These are phyloP conservation scores for Crithidia sp. DNA, from an alignment of 208 protist genomes.

Conservation along the genomic window DNA sequence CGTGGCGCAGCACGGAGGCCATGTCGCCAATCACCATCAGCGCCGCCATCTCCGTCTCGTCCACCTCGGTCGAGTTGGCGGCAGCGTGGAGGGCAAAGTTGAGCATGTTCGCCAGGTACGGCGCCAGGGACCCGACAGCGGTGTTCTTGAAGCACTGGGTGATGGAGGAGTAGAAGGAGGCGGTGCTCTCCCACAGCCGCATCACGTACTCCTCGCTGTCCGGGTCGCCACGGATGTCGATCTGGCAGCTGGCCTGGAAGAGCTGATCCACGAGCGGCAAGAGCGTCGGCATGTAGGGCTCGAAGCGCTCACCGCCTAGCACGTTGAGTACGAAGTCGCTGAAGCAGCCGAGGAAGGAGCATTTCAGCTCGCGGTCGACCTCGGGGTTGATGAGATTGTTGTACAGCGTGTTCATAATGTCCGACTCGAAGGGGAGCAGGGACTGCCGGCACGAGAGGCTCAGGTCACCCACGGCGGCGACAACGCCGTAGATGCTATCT, in stretches of 20 bases:
- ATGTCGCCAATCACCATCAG: slow-evolving; percentile 86
- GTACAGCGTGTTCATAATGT: slow-evolving; percentile 88
- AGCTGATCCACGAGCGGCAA: slow-evolving; percentile 78
- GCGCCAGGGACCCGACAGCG: slow-evolving; percentile 44
- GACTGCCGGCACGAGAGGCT: slow-evolving; percentile 74
- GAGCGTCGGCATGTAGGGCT: slow-evolving; percentile 84
- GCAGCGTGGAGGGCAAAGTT: slow-evolving; percentile 71
- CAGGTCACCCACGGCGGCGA: slow-evolving; percentile 96
- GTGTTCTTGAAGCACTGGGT: slow-evolving; percentile 78
- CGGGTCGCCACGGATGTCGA: slow-evolving; percentile 71
- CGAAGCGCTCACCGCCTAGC: slow-evolving; percentile 78
- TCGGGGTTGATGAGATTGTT: slow-evolving; percentile 69
- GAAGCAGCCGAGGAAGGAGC: slow-evolving; percentile 92
- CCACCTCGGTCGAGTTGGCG: slow-evolving; percentile 44
- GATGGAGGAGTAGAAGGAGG: slow-evolving; percentile 77
- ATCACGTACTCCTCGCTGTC: slow-evolving; percentile 87
- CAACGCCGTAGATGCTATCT: slow-evolving; percentile 81
- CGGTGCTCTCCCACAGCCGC: slow-evolving; percentile 74
- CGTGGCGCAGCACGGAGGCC: slow-evolving; percentile 69
- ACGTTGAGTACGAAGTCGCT: slow-evolving; percentile 97
- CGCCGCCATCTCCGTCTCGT: slow-evolving; percentile 63
- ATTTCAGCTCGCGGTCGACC: slow-evolving; percentile 94
- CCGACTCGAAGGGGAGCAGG: slow-evolving; percentile 74
- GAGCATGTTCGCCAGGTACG: slow-evolving; percentile 76
- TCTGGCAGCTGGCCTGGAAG: slow-evolving; percentile 63